Evolutionary conservation across 768 basidiomycete species (phyloP).

Genomic region (Favolaschia claudopus): DNA sequence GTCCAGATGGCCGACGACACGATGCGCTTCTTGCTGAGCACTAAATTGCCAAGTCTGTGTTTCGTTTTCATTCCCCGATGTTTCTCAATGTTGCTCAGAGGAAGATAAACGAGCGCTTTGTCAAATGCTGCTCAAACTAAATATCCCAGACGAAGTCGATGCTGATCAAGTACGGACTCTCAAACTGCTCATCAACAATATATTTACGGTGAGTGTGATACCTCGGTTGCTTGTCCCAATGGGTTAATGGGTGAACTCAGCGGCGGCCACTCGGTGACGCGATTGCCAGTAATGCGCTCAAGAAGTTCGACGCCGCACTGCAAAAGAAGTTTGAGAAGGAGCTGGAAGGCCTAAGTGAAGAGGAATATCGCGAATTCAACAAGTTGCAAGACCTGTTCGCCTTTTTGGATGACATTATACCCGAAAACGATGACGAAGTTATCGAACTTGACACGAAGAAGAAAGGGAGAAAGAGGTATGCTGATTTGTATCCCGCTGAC

Average conservation of each 20-base stretch:
- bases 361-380: conserved; percentile 71
- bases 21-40: conserved; percentile 44
- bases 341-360: conserved; percentile 75
- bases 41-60: conserved; percentile 62
- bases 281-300: conserved; percentile 71
- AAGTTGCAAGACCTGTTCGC: conserved; percentile 69
- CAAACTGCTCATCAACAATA: conserved; percentile 66
- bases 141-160: conserved; percentile 76
- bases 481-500: background rate
- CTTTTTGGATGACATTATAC: conserved; percentile 76
- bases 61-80: background rate
- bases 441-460: conserved; percentile 48
- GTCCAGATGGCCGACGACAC: conserved; percentile 60
- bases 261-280: conserved; percentile 58
- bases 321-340: conserved; percentile 77
- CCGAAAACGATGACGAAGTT: conserved; percentile 68
- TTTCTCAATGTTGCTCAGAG: conserved; percentile 50
- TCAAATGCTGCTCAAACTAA: conserved; percentile 67
- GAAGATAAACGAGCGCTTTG: conserved; percentile 72
- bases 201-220: conserved; percentile 56
- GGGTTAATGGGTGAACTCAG: conserved; percentile 30
- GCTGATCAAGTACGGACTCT: conserved; percentile 71
- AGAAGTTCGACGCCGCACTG: conserved; percentile 71
- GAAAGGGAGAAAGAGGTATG: conserved; percentile 58
- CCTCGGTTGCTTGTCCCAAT: background rate